Base-by-base conservation (phyloP, 148 eudicot species). In the Amaranthus palmeri region DNA sequence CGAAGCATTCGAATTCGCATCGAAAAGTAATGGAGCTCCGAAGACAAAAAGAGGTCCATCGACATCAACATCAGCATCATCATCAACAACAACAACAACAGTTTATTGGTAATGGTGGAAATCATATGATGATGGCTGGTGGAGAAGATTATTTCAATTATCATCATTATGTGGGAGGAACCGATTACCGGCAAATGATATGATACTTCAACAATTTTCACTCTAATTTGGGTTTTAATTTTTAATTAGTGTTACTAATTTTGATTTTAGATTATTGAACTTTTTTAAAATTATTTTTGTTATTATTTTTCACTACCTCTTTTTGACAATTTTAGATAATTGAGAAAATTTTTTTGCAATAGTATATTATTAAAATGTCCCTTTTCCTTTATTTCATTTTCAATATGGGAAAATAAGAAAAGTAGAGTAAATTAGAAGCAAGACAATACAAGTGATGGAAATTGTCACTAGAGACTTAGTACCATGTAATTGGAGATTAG, bases 1-100 rank as follows among this genome's bases (percentile, higher is more conserved):
- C 90, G 0, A 88, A 81, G 80, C 99, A 92, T 68, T 96, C 99
- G 0, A 96, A 96, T 62, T 96, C 99, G 4, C 99, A 96, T 78
- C 68, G 99, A 74, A 96, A 96, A 68, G 99, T 96, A 54, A 14
- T 96, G 71, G 99, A 96, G 86, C 89, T 96, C 47, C 67, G 99
- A 75, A 52, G 96, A 49, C 99, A 92, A 51, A 96, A 88, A 79
- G 36, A 25, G n/a, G 52, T 82, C 14, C 88, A 76, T 52, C 51
- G 62, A 63, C 92, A 77, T 2, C 74, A 70, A 0, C 69, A 69
- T 3, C 65, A 71, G 0, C 92, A 77, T 2, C 74, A 70, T 0
- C 69, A 69, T 3, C 65, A 71, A 0, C 36, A 25, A 1, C 54
- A 47, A 17, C 68, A 65, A 18, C 69, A 48, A 9, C 69, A 65